Conservation (phyloP, 805 yeast genomes). For the Candida qinlingensis region DNA sequence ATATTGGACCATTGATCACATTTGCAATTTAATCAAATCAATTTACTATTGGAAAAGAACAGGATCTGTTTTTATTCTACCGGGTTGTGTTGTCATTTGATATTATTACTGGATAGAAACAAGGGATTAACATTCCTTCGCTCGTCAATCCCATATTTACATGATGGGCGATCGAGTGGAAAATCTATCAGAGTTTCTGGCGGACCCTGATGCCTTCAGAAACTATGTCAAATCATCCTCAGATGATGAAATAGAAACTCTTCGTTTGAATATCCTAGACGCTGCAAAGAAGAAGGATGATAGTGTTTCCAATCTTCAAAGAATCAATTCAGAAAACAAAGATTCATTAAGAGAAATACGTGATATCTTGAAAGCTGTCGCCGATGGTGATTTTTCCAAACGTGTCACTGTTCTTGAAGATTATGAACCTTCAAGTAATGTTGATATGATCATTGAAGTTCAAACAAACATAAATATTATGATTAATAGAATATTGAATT, state of each 20-base stretch:
- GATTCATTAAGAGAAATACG: conserved; percentile 5
- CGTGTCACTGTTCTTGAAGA: conserved; percentile 57
- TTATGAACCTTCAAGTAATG: conserved; percentile 38
- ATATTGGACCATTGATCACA: too few relatives aligned
- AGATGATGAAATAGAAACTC: conserved; percentile 3
- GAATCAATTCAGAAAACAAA: neutral
- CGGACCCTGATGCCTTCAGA: neutral
- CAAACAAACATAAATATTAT: conserved; percentile 76
- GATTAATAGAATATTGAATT: conserved; percentile 78
- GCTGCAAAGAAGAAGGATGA: conserved; percentile 1
- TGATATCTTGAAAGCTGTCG: conserved; percentile 75
- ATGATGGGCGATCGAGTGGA: neutral
- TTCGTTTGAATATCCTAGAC: neutral
- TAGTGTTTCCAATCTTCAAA: neutral
- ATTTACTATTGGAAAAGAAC: too few relatives aligned
- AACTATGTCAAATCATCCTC: conserved; percentile 1
- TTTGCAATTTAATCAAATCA: too few relatives aligned
- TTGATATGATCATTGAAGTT: conserved; percentile 51
- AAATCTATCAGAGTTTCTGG: neutral
- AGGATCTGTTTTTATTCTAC: too few relatives aligned
- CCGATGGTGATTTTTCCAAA: conserved; percentile 81
- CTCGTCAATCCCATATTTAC: neutral
- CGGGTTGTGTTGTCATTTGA: too few relatives aligned
- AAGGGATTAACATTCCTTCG: neutral
- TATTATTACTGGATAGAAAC: neutral